Conservation (phyloP, 2,329 filamentous ascomycete species). For the Ascochyta koolunga region DNA sequence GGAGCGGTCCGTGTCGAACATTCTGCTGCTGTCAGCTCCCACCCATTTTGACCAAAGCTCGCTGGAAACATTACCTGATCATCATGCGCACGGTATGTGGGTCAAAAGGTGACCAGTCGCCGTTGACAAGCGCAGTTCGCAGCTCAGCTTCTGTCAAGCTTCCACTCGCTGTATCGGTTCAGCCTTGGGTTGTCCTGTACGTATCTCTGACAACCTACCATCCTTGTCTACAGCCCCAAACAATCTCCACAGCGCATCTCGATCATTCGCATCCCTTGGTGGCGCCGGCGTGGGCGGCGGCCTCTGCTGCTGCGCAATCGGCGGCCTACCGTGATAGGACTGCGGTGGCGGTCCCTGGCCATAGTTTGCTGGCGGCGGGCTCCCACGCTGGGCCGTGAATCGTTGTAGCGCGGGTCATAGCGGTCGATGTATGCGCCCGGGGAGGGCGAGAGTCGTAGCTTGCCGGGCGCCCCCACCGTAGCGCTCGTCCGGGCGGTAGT, state of each 20-base stretch:
- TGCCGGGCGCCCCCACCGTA: constrained; percentile 33
- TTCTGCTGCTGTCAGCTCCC: constrained; percentile 55
- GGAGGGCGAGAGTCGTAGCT: constrained; percentile 42
- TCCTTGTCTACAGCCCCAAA: constrained; percentile 92
- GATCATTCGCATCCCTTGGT: constrained; percentile 66
- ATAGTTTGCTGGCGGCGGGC: constrained; percentile 57
- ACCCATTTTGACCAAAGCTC: background rate
- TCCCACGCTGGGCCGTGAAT: constrained; percentile 46
- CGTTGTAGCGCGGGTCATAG: constrained; percentile 35
- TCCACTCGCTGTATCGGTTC: constrained; percentile 66
- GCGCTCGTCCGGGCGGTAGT: constrained; percentile 47
- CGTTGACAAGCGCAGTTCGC: constrained; percentile 89
- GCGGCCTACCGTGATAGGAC: constrained; percentile 71
- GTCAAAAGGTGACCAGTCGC: constrained; percentile 94
- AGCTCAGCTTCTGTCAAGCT: constrained; percentile 87
- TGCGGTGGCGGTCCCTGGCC: constrained; percentile 61
- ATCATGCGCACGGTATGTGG: constrained; percentile 96
- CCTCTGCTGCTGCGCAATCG: constrained; percentile 51
- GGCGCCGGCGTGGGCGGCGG: constrained; percentile 56
- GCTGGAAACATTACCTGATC: constrained; percentile 63
- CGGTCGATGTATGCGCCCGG: constrained; percentile 49
- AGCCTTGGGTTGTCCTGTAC: constrained; percentile 10
- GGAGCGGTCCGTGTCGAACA: constrained; percentile 93
- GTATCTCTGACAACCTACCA: constrained; percentile 55
- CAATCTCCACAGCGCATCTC: constrained; percentile 76